Base-by-base conservation (phyloP, 1,284 basidiomycete genomes). In the Rhodotorula glutinis region DNA sequence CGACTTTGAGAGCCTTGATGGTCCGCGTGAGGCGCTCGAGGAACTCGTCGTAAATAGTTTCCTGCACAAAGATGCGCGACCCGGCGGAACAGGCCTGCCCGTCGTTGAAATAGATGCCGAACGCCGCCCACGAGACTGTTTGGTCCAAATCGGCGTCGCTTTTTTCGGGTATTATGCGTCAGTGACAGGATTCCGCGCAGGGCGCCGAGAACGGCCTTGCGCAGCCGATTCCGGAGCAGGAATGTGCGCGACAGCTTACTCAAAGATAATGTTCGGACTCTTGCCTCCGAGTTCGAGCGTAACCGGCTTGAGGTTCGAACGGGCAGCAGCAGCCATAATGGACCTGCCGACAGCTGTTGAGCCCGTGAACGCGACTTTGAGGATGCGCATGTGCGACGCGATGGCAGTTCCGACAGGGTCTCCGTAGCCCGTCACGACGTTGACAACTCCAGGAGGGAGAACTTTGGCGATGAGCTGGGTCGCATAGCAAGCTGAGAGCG, bases 231-330 rank as follows among this genome's bases (percentile, higher is more conserved):
- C 11, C 43, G 43, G 43, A 44, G 43, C 4, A 9, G 43, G 14
- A 44, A 44, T 16, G 8, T 44, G 43, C 14, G 43, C 43, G 25
- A 9, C n/a, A 27, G 27, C 49, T 51, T 27, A 51, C 49, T 79
- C 49, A 21, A 59, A 59, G 38, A 59, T 40, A 27, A 59, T 59
- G 57, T 59, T 59, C 4, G 57, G 57, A 21, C 87, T 88, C 84
- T 96, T 97, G 46, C 93, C 92, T 47, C 93, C 93, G 56, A 97
- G 85, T 81, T 97, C 93, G 74, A 96, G 86, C 4, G 91, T 92
- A 57, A 95, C 88, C 85, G 91, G 86, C 83, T 95, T 95, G 74
- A 97, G 79, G 79, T 96, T 94, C 55, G 84, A 87, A 80, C 87
- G 85, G 7, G 91, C 87, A 1, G 92, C 87, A 0, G 88, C 85